Base-by-base conservation (phyloP, 2,329 filamentous ascomycete species). In the Hymenoscyphus infarciens region DNA sequence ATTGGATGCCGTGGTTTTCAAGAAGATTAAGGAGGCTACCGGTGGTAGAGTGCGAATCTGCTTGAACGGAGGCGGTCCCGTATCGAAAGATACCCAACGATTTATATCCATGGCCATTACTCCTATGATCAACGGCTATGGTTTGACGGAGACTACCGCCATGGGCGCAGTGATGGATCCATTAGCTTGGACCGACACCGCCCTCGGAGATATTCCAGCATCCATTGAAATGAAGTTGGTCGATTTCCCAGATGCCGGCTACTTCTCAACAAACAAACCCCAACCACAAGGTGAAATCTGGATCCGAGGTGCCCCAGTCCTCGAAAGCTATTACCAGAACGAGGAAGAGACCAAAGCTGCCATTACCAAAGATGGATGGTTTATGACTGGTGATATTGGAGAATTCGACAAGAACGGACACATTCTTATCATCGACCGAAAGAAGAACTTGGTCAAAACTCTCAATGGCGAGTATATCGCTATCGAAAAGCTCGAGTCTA, bases 401-500 rank as follows among this genome's bases (percentile, higher is more conserved):
- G 91, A 97, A 75, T 95, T 94, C 72, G 88, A 94, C 76, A 74
- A 80, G 54, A 82, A 88, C 65, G 94, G 94, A 53, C 90, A 96
- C 75, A 78, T 98, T 68, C 85, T 83, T 70, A 88, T 98, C 75
- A 93, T 98, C 73, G 94, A 98, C 77, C 91, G 94, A 70, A 93
- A 97, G 86, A 98, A 98, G 87, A 98, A 98, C 78, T 81, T 98
- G 61, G 91, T 98, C 77, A 98, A 98, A 87, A 93, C 95, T 67
- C 85, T 91, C 68, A 92, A 93, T 64, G 94, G 94, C 70, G 94
- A 98, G 81, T 98, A 98, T 77, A 96, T 98, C 75, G 95, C 94
- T 25, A 84, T 99, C 3, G 94, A 98, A 81, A 97, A 93, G 81
- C 87, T 98, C 64, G 94, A 98, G 79, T 90, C 93, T 2, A 83